Conservation (phyloP, 169 alveolate species). For the Cryptosporidium baileyi region DNA sequence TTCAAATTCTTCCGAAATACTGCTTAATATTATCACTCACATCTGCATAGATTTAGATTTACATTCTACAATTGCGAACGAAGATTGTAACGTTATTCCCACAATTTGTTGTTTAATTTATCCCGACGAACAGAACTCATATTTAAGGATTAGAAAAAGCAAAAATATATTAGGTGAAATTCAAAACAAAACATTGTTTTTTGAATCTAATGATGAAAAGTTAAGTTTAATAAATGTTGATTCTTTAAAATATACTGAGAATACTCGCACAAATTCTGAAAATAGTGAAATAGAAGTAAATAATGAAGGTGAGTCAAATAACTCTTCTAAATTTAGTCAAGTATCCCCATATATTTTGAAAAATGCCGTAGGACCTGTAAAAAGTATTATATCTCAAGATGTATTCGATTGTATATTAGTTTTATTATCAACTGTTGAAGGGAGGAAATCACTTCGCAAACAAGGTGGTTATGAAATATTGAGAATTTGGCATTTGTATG, state of each 20-base stretch:
- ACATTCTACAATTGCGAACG: neutral
- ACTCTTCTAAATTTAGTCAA: too few species aligned
- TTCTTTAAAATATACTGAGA: neutral
- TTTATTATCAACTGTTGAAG: slow-evolving; percentile 10
- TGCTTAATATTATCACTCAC: slow-evolving; percentile 15
- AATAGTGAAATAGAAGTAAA: neutral
- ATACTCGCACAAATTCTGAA: neutral
- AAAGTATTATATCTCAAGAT: neutral
- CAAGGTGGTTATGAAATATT: slow-evolving; percentile 26
- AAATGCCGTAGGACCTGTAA: slow-evolving; percentile 27
- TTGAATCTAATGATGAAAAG: neutral
- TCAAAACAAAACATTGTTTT: slow-evolving; percentile 3
- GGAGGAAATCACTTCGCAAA: slow-evolving; percentile 15
- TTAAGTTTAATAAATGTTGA: too few species aligned
- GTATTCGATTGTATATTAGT: slow-evolving; percentile 40
- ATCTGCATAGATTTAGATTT: slow-evolving; percentile 4
- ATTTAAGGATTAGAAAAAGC: neutral
- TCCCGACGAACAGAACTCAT: neutral
- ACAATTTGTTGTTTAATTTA: slow-evolving; percentile 24
- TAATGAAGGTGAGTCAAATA: neutral
- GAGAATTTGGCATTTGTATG: slow-evolving; percentile 69
- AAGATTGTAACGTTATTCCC: neutral
- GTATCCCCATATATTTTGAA: neutral
- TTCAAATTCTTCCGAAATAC: neutral
- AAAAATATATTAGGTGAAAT: neutral